A percentile compares a stretch with the other conserved stretches of the same genome.
phyloP scores from a whole-genome alignment of 2,329 filamentous ascomycete species.

The Hawksworthiomyces lignivorus region DNA sequence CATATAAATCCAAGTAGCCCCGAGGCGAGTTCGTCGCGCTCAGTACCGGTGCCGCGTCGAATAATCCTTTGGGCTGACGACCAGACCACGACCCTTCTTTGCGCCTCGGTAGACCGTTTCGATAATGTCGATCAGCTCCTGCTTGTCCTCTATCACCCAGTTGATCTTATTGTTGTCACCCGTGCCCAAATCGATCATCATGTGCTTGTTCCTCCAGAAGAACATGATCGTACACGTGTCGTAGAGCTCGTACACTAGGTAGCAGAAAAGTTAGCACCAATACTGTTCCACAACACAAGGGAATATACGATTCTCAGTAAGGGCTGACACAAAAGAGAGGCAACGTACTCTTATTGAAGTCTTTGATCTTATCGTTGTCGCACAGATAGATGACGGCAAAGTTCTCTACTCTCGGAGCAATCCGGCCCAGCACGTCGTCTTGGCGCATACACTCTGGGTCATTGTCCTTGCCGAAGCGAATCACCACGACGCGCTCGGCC shows the following conservation, averaged over 20 bases:
- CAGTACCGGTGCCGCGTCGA: conserved; percentile 63
- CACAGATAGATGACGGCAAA: conserved; percentile 90
- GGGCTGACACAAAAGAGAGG: background rate
- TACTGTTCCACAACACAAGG: conserved; percentile 15
- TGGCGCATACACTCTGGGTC: conserved; percentile 68
- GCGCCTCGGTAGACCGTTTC: conserved; percentile 98
- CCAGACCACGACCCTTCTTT: conserved; percentile 93
- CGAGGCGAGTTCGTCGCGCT: no score
- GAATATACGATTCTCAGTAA: no score
- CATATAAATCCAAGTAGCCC: no score
- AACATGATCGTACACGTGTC: conserved; percentile 76
- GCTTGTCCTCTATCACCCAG: conserved; percentile 73
- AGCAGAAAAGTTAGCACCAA: conserved; percentile 39
- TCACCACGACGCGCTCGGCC: conserved; percentile 86
- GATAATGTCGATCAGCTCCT: conserved; percentile 96
- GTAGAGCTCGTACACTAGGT: conserved; percentile 74
- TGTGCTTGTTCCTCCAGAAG: conserved; percentile 98
- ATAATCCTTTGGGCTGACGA: conserved; percentile 85
- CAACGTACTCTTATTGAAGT: conserved; percentile 66
- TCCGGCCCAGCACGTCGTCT: conserved; percentile 90
- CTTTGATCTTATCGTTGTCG: conserved; percentile 81
- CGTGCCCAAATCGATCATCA: conserved; percentile 97
- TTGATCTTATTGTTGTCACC: conserved; percentile 76
- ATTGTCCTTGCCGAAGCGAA: conserved; percentile 84
- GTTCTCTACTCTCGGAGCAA: conserved; percentile 89